These are phyloP conservation scores for Phytopythium aichiense DNA, from an alignment of 352 stramenopile genomes.

Conservation along the genomic window DNA sequence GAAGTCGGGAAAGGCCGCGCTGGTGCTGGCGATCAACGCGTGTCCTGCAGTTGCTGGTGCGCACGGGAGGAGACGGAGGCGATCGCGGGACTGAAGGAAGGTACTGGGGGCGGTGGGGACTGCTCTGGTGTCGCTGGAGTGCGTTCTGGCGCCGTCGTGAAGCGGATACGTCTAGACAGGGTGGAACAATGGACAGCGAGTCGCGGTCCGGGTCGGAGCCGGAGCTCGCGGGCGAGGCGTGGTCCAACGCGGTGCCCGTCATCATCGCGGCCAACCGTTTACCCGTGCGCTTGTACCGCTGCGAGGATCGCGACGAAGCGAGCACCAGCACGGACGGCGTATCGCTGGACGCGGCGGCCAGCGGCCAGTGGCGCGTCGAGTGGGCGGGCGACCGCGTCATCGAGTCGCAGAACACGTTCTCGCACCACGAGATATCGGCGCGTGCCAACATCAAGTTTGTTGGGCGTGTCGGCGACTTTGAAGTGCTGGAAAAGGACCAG, in stretches of 20 bases:
- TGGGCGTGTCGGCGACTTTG: slow-evolving; percentile 48
- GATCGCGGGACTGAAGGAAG: too few relatives aligned
- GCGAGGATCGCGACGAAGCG: slow-evolving; percentile 1
- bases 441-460: slow-evolving; percentile 72
- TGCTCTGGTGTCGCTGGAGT: too few relatives aligned
- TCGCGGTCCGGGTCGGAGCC: slow-evolving; percentile 2
- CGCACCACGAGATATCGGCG: slow-evolving; percentile 63
- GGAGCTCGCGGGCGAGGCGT: slow-evolving; percentile 25
- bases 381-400: slow-evolving; percentile 75
- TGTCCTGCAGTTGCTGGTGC: background rate
- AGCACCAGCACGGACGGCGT: background rate
- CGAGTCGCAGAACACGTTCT: slow-evolving; percentile 71
- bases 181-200: background rate
- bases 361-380: slow-evolving; percentile 44
- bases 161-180: too few relatives aligned
- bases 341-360: background rate
- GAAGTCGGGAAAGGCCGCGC: background rate
- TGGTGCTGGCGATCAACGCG: background rate
- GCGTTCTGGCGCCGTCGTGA: too few relatives aligned
- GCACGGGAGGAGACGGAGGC: too few relatives aligned
- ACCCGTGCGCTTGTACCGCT: slow-evolving; percentile 37
- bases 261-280: slow-evolving; percentile 74
- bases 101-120: too few relatives aligned
- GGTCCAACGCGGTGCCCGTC: slow-evolving; percentile 53
- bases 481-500: slow-evolving; percentile 49